Base-by-base conservation (phyloP, 805 yeast genomes). In the Lipomyces yamanashiensis region DNA sequence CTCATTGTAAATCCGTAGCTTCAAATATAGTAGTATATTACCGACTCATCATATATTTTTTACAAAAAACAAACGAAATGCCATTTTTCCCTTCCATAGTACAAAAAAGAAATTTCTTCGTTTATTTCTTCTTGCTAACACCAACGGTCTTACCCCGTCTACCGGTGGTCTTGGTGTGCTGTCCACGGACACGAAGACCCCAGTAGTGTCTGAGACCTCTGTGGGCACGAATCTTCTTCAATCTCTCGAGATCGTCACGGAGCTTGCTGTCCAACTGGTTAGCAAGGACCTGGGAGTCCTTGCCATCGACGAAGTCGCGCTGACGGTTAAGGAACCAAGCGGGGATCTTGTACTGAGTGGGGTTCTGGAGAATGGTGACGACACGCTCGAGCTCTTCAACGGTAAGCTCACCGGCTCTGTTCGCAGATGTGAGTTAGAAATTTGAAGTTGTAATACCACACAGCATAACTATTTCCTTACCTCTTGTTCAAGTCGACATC, bases 171-270 rank as follows among this genome's bases (percentile, higher is more conserved):
- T 95, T 95, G 88, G 99, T 95, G 87, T 95, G 99, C 87, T 95
- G 99, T 86, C 99, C 99, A 88, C 99, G 92, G 83, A 96, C 99
- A 87, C 95, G 95, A 82, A 95, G 86, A 82, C 98, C 98, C 98
- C 98, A 95, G 93, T 88, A 92, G 87, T 95, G 99, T 89, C 99
- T 92, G 84, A 95, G 89, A 93, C 99, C 99, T 85, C 98, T 88
- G 95, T 95, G 99, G 80, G 98, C 86, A 88, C 99, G 96, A 89
- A 96, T 95, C 86, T 95, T 95, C 96, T 96, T 96, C 84, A 95
- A 87, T 88, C 98, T 93, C 87, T 95, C 99, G 82, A 95, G 87
- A 81, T 95, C 99, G 81, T 95, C 99, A 90, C 99, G 95, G 83
- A 95, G 90, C 86, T 95, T 95, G 77, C 97, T 90, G 86, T 96